Evolutionary conservation across 768 basidiomycete genomes (phyloP).

Genomic region (Leucocoprinus leucothites): DNA sequence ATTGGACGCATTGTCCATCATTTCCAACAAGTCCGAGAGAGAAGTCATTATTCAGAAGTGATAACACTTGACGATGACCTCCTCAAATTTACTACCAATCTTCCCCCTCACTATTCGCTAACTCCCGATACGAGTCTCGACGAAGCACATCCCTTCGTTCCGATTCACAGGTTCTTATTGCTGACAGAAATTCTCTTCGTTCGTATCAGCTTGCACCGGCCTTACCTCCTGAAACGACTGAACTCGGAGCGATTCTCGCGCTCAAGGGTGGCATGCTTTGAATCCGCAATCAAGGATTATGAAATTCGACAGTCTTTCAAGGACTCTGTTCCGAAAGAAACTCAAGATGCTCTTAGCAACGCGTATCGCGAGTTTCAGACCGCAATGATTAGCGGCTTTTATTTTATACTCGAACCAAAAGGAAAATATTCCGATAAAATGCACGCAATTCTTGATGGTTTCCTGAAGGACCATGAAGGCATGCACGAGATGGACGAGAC

Average conservation of each 20-base stretch:
- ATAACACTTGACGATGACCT: constrained; percentile 80
- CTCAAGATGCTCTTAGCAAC: constrained; percentile 69
- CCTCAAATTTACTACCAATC: constrained; percentile 64
- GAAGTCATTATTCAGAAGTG: constrained; percentile 82
- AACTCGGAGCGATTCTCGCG: constrained; percentile 77
- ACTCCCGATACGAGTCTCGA: constrained; percentile 80
- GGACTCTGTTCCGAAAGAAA: constrained; percentile 57
- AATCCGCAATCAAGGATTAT: constrained; percentile 87
- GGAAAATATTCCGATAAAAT: constrained; percentile 67
- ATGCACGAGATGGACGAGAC: constrained; percentile 78
- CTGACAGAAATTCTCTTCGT: constrained; percentile 89
- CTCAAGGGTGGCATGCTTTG: constrained; percentile 85
- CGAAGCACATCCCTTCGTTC: constrained; percentile 58
- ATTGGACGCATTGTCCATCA: constrained; percentile 92
- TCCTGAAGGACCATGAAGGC: constrained; percentile 65
- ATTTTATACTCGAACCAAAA: constrained; percentile 74
- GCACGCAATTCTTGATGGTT: constrained; percentile 77
- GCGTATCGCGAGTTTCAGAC: constrained; percentile 87
- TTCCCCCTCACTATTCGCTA: constrained; percentile 78
- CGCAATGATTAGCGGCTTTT: constrained; percentile 87
- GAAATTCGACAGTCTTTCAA: constrained; percentile 71
- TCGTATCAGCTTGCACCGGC: constrained; percentile 80
- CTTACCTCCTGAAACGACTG: constrained; percentile 80
- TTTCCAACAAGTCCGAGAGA: constrained; percentile 81
- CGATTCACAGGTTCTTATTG: constrained; percentile 84